Conservation (phyloP, 495 filamentous ascomycete genomes). For the Polyplosphaeria fusca region DNA sequence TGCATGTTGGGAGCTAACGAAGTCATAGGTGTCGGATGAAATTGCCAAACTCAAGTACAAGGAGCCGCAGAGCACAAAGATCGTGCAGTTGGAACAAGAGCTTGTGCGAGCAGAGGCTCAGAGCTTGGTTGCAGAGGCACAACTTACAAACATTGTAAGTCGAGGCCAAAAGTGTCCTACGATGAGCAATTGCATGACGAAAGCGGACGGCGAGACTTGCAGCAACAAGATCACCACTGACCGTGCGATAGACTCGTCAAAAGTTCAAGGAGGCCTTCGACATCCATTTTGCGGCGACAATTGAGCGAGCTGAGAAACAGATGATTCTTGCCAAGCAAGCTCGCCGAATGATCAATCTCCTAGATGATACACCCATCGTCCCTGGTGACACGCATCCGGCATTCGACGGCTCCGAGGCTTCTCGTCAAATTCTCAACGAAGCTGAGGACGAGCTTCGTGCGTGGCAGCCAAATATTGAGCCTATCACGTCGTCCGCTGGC, state of each 20-base stretch:
- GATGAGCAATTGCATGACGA: no score
- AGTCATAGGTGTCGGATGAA: conserved; percentile 68
- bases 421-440: conserved; percentile 84
- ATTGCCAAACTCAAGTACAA: conserved; percentile 84
- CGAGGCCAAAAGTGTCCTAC: no score
- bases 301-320: conserved; percentile 96
- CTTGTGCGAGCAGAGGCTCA: conserved; percentile 92
- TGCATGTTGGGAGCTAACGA: conserved; percentile 4
- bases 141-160: conserved; percentile 86
- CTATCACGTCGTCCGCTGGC: conserved; percentile 46
- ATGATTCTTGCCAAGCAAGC: conserved; percentile 87
- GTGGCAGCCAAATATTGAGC: conserved; percentile 64
- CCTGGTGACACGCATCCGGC: conserved; percentile 71
- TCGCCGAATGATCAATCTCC: conserved; percentile 73
- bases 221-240: conserved; percentile 10
- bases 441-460: conserved; percentile 80
- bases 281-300: conserved; percentile 76
- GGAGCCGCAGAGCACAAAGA: conserved; percentile 72
- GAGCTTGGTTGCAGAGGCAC: conserved; percentile 91
- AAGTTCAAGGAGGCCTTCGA: conserved; percentile 94
- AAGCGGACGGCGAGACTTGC: no score
- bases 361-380: conserved; percentile 89
- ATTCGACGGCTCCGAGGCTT: conserved; percentile 62
- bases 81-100: conserved; percentile 88
- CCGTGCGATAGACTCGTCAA: conserved; percentile 59